Evolutionary conservation across 306 rosid genomes (phyloP).

Genomic region (Parietaria judaica): DNA sequence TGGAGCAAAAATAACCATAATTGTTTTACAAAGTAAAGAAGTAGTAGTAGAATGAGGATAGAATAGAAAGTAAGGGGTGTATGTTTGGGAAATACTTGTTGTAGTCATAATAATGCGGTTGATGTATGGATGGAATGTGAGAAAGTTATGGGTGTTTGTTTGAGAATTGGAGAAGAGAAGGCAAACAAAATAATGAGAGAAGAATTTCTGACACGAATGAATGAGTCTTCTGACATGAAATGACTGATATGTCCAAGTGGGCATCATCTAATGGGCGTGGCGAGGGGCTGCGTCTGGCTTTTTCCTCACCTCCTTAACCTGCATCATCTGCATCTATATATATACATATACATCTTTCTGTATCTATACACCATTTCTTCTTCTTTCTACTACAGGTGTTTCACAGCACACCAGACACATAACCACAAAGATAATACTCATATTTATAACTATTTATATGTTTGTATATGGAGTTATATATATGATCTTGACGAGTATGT

Average conservation of each 20-base stretch:
- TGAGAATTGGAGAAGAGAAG: background rate
- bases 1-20: no score
- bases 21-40: no score
- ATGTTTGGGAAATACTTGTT: no score
- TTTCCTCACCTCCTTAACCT: conserved; percentile 34
- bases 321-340: conserved; percentile 21
- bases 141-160: conserved; percentile 53
- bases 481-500: no score
- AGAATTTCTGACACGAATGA: background rate
- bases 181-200: background rate
- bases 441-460: no score
- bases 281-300: conserved; percentile 57
- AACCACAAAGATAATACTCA: background rate
- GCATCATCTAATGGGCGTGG: conserved; percentile 59
- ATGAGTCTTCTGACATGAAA: conserved; percentile 51
- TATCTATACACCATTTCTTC: conserved; percentile 6
- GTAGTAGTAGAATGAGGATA: no score
- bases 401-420: conserved; percentile 18
- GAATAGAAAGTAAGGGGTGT: no score
- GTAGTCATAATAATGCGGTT: no score
- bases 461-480: no score
- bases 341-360: background rate
- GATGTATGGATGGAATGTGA: conserved; percentile 49
- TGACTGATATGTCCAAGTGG: conserved; percentile 58
- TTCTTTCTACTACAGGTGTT: conserved; percentile 31